These are phyloP conservation scores for Colletotrichum australisinense DNA, from an alignment of 2,329 filamentous ascomycete species.

Conservation along the genomic window DNA sequence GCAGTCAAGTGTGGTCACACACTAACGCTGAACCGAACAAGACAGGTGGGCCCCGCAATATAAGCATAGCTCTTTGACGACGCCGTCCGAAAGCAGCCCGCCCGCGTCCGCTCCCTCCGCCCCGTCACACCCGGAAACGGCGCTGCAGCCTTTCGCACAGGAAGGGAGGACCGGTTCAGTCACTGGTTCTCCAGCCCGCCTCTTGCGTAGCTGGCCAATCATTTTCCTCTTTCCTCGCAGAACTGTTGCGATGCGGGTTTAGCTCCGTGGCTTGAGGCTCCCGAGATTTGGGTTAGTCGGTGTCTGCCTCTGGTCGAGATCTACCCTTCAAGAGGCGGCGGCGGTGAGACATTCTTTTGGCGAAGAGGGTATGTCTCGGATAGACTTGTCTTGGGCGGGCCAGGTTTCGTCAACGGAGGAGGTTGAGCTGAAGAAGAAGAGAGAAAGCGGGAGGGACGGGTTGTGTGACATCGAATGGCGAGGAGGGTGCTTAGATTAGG, in stretches of 20 bases:
- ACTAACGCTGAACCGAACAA: not conserved
- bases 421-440: not conserved
- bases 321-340: not conserved
- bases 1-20: not conserved
- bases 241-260: not conserved
- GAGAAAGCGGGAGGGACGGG: no score
- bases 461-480: no score
- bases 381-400: not conserved
- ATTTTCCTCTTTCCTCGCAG: not conserved
- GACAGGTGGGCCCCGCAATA: not conserved
- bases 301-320: not conserved
- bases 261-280: not conserved
- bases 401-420: not conserved
- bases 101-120: not conserved
- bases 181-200: not conserved
- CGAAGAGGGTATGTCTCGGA: not conserved
- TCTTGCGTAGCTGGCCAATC: not conserved
- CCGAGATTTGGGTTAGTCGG: not conserved
- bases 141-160: not conserved
- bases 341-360: not conserved
- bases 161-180: not conserved
- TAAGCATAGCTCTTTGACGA: not conserved
- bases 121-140: not conserved
- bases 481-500: not conserved
- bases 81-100: not conserved